Evolutionary conservation across 2,329 filamentous ascomycete genomes (phyloP).

Genomic region (Colletotrichum incanum): DNA sequence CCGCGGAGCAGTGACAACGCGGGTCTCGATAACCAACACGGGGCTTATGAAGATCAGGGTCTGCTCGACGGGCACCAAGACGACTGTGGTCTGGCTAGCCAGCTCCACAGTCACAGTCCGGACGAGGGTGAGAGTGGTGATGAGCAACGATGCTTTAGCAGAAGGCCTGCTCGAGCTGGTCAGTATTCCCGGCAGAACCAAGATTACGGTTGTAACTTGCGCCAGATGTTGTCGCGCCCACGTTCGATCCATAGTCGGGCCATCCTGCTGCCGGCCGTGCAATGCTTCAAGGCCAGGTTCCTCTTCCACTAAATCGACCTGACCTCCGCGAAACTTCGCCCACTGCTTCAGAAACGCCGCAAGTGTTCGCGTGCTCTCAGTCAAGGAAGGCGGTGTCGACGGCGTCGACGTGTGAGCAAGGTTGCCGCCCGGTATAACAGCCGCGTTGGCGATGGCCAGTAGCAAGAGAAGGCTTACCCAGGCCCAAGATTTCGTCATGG

Average conservation of each 20-base stretch:
- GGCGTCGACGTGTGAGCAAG: neutral
- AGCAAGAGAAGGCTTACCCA: constrained; percentile 5
- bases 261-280: neutral
- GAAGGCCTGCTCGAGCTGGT: neutral
- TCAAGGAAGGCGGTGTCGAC: neutral
- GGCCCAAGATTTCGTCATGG: constrained; percentile 10
- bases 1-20: constrained; percentile 46
- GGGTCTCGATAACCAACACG: constrained; percentile 46
- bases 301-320: neutral
- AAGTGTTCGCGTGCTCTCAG: neutral
- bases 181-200: neutral
- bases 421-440: neutral
- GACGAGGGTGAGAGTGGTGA: constrained; percentile 34
- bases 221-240: constrained; percentile 16
- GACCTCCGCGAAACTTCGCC: no score
- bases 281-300: neutral
- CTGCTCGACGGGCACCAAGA: constrained; percentile 45
- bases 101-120: constrained; percentile 45
- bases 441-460: neutral
- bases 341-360: neutral
- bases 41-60: constrained; percentile 49
- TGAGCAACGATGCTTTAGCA: neutral
- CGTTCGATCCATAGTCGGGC: neutral
- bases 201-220: neutral
- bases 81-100: constrained; percentile 39